phyloP scores from a whole-genome alignment of 1,139 yeast species.

The Wickerhamiella pararugosa region DNA sequence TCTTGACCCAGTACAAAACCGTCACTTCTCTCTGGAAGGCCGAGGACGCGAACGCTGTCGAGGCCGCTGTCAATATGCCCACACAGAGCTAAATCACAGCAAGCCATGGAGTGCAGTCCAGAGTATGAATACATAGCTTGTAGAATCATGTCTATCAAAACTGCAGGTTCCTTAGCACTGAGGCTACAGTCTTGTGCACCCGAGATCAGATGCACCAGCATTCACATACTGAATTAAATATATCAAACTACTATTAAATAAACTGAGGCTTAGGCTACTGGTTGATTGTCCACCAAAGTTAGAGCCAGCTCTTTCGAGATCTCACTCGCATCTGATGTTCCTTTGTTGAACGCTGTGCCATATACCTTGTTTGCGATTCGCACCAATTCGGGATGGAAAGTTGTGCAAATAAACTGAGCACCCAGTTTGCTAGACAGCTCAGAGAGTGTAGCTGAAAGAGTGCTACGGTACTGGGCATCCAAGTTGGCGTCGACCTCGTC shows the following conservation, averaged over 20 bases:
- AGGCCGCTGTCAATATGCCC: conserved; percentile 52
- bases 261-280: too few relatives aligned
- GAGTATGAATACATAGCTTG: too few relatives aligned
- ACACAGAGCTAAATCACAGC: conserved; percentile 27
- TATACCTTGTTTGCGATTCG: conserved; percentile 75
- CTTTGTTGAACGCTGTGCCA: conserved; percentile 74
- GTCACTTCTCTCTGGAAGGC: conserved; percentile 58
- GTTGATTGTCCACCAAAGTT: conserved; percentile 43
- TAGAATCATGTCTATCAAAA: too few relatives aligned
- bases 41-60: conserved; percentile 38
- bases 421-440: conserved; percentile 34
- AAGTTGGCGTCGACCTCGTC: conserved; percentile 95
- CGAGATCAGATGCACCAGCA: too few relatives aligned
- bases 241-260: too few relatives aligned
- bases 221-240: too few relatives aligned
- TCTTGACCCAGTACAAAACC: conserved; percentile 65
- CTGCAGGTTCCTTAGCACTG: too few relatives aligned
- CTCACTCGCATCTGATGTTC: conserved; percentile 64
- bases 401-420: conserved; percentile 81
- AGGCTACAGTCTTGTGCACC: too few relatives aligned
- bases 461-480: conserved; percentile 80
- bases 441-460: conserved; percentile 68
- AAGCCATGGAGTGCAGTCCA: neutral
- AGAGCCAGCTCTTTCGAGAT: conserved; percentile 63
- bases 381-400: conserved; percentile 87